Evolutionary conservation across 2,329 filamentous ascomycete genomes (phyloP), one percentile per base, ranked within the genome.

Genomic region (Fusarium incarnatum): DNA sequence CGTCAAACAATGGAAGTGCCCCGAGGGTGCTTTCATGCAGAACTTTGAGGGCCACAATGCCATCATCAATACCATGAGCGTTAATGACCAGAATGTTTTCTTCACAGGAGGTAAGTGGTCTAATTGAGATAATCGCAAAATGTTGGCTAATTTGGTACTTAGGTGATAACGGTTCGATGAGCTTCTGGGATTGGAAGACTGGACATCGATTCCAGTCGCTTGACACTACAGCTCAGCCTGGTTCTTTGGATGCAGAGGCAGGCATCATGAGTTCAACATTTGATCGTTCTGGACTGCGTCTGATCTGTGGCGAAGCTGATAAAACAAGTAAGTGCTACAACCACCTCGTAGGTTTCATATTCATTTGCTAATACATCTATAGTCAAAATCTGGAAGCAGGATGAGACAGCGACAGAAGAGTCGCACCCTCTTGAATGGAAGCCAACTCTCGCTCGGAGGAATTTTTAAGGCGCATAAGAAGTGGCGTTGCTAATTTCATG

Each of bases 1-100:
- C 78, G 98, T 99, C 82, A 99, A 99, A 85, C 96, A 99, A 82
- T 99, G 96, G 95, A 98, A 98, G 80, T 98, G 94, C 73, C 97
- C 97, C 3, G 94, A 98, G 78, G 97, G 95, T 40, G 94, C 94
- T 18, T 98, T 99, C 79, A 99, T 99, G 96, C 94, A 98, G 80
- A 98, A 98, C 78, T 98, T 98, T 76, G 93, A 97, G 45, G 95
- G 95, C 7, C 95, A 98, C 77, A 98, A 98, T 76, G 89, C 94
- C 64, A 97, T 99, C 79, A 95, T 99, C 83, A 99, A 99, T 81
- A 94, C 94, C 0, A 83, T 99, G 47, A 88, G 94, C 45, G 94
- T 96, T 32, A 99, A 99, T 79, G 93, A 97, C 76, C 94, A 98
- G 78, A 96, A 98, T 75, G 93, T 98, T 18, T 82, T 99, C 63